Conservation (phyloP, 306 rosid species). For the Vicia faba region DNA sequence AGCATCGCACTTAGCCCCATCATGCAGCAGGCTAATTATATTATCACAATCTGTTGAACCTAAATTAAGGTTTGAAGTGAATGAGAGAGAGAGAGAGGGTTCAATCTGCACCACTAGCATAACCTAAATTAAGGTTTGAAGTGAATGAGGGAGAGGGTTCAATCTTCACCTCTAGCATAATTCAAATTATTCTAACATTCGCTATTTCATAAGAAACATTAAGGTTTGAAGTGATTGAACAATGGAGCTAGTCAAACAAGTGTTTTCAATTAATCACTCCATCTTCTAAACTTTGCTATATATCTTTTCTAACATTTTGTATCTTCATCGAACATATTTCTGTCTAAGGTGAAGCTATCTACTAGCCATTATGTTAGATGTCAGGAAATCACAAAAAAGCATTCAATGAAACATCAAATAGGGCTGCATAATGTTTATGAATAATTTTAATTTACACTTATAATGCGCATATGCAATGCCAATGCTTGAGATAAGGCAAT, state of each 20-base stretch:
- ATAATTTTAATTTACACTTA: not conserved
- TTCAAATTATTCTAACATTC: not conserved
- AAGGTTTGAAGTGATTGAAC: not conserved
- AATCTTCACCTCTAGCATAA: not conserved
- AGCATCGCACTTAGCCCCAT: constrained; percentile 2
- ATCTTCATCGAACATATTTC: not conserved
- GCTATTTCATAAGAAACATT: not conserved
- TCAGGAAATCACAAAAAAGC: constrained; percentile 4
- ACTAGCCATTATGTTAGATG: constrained; percentile 4
- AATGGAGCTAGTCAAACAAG: constrained; percentile 15
- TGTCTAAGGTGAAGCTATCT: constrained; percentile 23
- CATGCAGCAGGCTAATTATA: constrained; percentile 26
- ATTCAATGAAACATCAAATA: constrained; percentile 13
- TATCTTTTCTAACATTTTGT: not conserved
- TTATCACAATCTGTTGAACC: constrained; percentile 22
- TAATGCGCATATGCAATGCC: not conserved
- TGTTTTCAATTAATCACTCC: not conserved
- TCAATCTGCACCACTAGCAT: not conserved
- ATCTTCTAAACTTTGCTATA: not conserved
- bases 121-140: constrained; percentile 12
- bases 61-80: constrained; percentile 2
- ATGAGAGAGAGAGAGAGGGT: not conserved
- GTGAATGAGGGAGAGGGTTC: not conserved
- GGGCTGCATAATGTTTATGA: constrained; percentile 2
- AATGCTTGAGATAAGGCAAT: constrained; percentile 14